phyloP scores from a whole-genome alignment of 306 rosid species.

The Vigna trinervia region DNA sequence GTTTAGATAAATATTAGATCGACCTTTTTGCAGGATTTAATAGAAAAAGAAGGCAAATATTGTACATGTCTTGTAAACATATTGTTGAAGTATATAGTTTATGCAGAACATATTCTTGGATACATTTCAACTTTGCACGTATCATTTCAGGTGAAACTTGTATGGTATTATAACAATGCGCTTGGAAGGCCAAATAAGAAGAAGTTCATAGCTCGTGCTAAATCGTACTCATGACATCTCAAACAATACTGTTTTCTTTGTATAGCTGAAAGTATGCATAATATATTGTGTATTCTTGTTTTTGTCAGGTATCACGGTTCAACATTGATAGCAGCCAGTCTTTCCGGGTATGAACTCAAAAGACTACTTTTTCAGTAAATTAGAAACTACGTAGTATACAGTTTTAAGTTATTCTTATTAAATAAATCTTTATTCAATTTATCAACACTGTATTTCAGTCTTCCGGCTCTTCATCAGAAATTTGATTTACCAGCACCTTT shows the following conservation, averaged over 20 bases:
- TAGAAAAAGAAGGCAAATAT: neutral
- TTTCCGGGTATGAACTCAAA: slow-evolving; percentile 75
- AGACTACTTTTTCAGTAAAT: slow-evolving; percentile 3
- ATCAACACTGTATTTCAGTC: slow-evolving; percentile 58
- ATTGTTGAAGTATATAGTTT: slow-evolving; percentile 24
- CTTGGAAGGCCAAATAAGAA: slow-evolving; percentile 93
- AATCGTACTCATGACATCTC: slow-evolving; percentile 67
- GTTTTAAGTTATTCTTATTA: neutral
- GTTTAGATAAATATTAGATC: slow-evolving; percentile 24
- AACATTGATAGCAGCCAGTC: slow-evolving; percentile 89
- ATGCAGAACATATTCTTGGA: neutral
- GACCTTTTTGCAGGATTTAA: neutral
- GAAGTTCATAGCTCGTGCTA: slow-evolving; percentile 88
- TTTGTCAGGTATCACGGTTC: slow-evolving; percentile 91
- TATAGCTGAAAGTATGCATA: slow-evolving; percentile 38
- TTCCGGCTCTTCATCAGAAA: slow-evolving; percentile 87
- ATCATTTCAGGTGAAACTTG: slow-evolving; percentile 86
- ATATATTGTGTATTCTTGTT: slow-evolving; percentile 35
- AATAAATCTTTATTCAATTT: slow-evolving; percentile 19
- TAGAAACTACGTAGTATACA: neutral
- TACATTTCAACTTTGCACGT: slow-evolving; percentile 31
- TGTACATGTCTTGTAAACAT: slow-evolving; percentile 20
- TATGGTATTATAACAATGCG: slow-evolving; percentile 96
- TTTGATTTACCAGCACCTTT: slow-evolving; percentile 97
- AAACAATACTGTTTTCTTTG: slow-evolving; percentile 39